These are phyloP conservation scores for Silene vulgaris DNA, from an alignment of 179 eudicot genomes.

Conservation along the genomic window DNA sequence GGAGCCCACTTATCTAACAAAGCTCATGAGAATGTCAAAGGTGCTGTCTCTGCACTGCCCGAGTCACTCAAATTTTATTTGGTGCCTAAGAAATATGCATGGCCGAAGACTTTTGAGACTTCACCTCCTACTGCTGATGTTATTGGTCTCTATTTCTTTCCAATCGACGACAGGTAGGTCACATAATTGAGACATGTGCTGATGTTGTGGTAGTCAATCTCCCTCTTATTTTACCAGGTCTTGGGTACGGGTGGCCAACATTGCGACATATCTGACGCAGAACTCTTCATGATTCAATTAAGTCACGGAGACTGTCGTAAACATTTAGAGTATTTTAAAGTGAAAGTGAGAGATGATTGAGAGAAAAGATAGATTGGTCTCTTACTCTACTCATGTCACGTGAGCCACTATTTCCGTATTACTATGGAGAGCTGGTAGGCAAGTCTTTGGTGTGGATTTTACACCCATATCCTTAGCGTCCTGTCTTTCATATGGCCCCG, in stretches of 20 bases:
- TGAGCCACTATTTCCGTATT: no score
- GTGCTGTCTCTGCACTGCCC: conserved; percentile 31
- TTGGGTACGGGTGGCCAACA: no score
- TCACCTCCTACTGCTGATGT: conserved; percentile 30
- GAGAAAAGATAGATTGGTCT: no score
- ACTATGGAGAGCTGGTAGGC: neutral
- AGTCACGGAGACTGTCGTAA: no score
- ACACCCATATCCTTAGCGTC: neutral
- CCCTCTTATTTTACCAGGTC: neutral
- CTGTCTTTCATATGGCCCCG: no score
- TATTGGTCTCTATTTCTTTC: conserved; percentile 40
- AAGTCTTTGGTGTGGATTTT: neutral
- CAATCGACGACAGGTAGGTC: conserved; percentile 28
- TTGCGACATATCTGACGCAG: no score
- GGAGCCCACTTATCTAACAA: conserved; percentile 38
- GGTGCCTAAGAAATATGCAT: conserved; percentile 20
- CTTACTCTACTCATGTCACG: no score
- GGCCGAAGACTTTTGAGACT: conserved; percentile 34
- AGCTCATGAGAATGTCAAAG: conserved; percentile 34
- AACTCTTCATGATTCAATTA: no score
- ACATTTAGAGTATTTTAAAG: no score
- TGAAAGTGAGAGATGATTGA: no score
- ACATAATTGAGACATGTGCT: neutral
- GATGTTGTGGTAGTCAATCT: neutral
- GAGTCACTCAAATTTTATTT: conserved; percentile 22